Base-by-base conservation (phyloP, 345 rosid genomes). In the Syzygium aromaticum region DNA sequence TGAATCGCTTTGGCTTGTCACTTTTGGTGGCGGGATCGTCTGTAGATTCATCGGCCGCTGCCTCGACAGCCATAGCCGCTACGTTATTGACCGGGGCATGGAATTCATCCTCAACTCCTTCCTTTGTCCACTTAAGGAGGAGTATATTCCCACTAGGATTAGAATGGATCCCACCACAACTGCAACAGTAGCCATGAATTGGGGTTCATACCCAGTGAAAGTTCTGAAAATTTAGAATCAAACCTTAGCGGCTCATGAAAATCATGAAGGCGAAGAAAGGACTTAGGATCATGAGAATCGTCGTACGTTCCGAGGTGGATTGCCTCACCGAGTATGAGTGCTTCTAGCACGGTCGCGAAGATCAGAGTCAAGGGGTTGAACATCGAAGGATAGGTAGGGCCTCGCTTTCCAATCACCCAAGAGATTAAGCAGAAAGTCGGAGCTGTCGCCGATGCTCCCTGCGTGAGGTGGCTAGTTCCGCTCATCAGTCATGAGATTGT, bases 311-410 rank as follows among this genome's bases (percentile, higher is more conserved):
- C 94, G 19, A 90, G 54, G 33, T 52, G 87, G 87, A 93, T 90
- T 2, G 52, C 61, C 27, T 86, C 61, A 27, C 92, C 93, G 5
- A 92, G 89, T 21, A 92, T 4, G 19, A 92, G 86, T 54, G 89
- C 89, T 67, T 90, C 93, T 21, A 87, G 88, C 12, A 94, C 3
- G 15, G 92, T 85, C 7, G 90, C 92, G 43, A 94, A 92, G 84
- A 92, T 90, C 11, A 92, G 87, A 0, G 92, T 54, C 77, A 92
- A 63, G 0, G 94, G 94, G 43, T 90, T 92, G 88, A 92, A 94
- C 94, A 91, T 94, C 3, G 94, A 23, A 13, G 95, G 94, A 84
- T 90, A 94, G 78, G 91, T 89, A 8, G 94, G 94, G 40, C 92
- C 95, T 86, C 89, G 88, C 38, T 83, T 89, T 11, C 86, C 54